These are phyloP conservation scores for Pseudogymnoascus pannorum DNA, from an alignment of 2,329 filamentous ascomycete genomes.

Conservation along the genomic window DNA sequence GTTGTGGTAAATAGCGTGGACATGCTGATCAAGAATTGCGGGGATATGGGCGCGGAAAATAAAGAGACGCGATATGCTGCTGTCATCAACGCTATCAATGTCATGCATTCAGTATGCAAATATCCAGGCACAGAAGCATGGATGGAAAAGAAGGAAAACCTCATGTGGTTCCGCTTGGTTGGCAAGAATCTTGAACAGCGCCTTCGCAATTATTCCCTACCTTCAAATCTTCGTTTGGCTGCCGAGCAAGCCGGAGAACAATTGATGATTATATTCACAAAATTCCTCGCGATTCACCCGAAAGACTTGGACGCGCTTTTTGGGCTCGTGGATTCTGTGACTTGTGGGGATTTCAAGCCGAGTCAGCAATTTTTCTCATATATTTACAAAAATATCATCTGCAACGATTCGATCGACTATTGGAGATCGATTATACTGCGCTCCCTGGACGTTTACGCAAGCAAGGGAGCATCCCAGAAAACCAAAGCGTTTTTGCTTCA, in stretches of 20 bases:
- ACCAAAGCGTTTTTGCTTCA: slow-evolving; percentile 90
- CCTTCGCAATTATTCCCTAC: slow-evolving; percentile 62
- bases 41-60: slow-evolving; percentile 55
- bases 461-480: slow-evolving; percentile 71
- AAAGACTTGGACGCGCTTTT: slow-evolving; percentile 80
- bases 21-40: slow-evolving; percentile 60
- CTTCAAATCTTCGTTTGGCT: slow-evolving; percentile 67
- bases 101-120: slow-evolving; percentile 70
- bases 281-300: slow-evolving; percentile 66
- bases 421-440: slow-evolving; percentile 76
- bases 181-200: slow-evolving; percentile 74
- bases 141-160: slow-evolving; percentile 60
- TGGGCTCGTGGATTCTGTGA: slow-evolving; percentile 74
- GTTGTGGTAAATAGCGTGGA: slow-evolving; percentile 68
- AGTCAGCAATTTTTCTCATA: slow-evolving; percentile 71
- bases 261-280: slow-evolving; percentile 76
- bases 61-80: slow-evolving; percentile 62
- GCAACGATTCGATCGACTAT: slow-evolving; percentile 75
- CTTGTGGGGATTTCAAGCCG: slow-evolving; percentile 71
- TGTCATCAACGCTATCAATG: slow-evolving; percentile 80
- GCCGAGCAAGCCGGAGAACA: slow-evolving; percentile 87
- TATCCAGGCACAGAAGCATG: slow-evolving; percentile 58
- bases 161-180: slow-evolving; percentile 54
- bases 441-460: slow-evolving; percentile 80
- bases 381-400: slow-evolving; percentile 79